phyloP scores from a whole-genome alignment of 2,329 filamentous ascomycete genomes.

The Cladosporium phlei region DNA sequence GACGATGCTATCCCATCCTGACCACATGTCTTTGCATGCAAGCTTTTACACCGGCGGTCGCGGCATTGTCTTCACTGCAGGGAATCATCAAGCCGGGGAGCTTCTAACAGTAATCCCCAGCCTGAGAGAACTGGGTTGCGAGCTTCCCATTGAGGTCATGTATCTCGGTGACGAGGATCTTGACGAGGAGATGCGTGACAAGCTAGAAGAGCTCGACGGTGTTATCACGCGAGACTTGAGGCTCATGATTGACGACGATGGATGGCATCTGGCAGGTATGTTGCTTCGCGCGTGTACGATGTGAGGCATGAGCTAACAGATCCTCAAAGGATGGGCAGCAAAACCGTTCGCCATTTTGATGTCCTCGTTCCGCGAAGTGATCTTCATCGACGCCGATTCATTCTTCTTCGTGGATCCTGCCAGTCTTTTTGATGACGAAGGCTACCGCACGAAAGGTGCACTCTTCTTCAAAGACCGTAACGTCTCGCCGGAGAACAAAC shows the following conservation, averaged over 20 bases:
- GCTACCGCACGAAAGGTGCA: conserved; percentile 40
- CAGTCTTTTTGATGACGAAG: conserved; percentile 40
- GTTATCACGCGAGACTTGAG: conserved; percentile 43
- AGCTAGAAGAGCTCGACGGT: conserved; percentile 40
- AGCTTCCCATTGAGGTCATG: conserved; percentile 38
- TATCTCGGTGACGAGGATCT: conserved; percentile 44
- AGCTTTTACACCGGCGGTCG: conserved; percentile 40
- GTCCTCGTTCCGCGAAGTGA: conserved; percentile 45
- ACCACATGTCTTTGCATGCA: conserved; percentile 42
- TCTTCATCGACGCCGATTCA: conserved; percentile 45
- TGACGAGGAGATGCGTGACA: conserved; percentile 38
- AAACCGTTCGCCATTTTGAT: conserved; percentile 46
- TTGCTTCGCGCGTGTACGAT: not conserved
- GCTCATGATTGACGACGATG: conserved; percentile 42
- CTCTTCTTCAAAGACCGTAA: conserved; percentile 46
- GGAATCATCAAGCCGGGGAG: conserved; percentile 41
- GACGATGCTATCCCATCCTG: conserved; percentile 40
- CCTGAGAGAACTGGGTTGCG: conserved; percentile 36
- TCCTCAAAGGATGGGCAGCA: conserved; percentile 38
- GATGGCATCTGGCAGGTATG: conserved; percentile 37
- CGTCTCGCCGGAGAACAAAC: conserved; percentile 37
- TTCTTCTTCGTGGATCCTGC: conserved; percentile 42
- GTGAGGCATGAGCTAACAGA: not conserved
- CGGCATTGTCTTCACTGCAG: conserved; percentile 44
- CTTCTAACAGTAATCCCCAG: conserved; percentile 41